Conservation (phyloP, 2,329 filamentous ascomycete species). For the Colletotrichum echinochloae region DNA sequence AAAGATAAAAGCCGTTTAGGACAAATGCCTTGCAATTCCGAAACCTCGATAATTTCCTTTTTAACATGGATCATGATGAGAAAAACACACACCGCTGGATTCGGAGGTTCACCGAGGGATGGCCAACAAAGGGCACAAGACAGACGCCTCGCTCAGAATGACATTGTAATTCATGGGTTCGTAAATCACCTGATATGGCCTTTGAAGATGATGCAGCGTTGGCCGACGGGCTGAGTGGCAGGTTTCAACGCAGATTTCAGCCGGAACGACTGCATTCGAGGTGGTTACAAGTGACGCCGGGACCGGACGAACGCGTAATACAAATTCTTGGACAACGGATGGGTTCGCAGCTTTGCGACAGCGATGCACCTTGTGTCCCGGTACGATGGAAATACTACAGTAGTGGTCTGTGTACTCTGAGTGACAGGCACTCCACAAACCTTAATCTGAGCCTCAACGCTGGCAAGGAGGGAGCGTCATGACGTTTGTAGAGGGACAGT, state of each 20-base stretch:
- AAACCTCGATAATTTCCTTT: no score
- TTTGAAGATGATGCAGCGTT: not conserved
- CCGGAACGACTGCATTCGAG: not conserved
- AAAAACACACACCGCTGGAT: no score
- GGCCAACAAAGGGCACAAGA: not conserved
- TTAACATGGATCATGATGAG: no score
- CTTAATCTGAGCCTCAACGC: slow-evolving; percentile 34
- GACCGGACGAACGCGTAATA: not conserved
- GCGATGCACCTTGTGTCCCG: slow-evolving; percentile 9
- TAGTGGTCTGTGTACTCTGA: slow-evolving; percentile 27
- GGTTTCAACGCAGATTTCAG: not conserved
- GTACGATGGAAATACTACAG: not conserved
- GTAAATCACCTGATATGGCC: no score
- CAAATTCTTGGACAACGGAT: not conserved
- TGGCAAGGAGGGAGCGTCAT: slow-evolving; percentile 15
- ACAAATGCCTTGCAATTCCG: not conserved
- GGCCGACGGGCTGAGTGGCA: not conserved
- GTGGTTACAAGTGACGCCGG: no score
- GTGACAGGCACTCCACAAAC: slow-evolving; percentile 33
- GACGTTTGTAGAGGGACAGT: not conserved
- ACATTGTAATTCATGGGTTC: not conserved
- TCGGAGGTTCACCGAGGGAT: not conserved
- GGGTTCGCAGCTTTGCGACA: not conserved
- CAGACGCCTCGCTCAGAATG: not conserved
- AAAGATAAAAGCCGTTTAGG: not conserved